A percentile compares a stretch with the other conserved stretches of the same genome.
These are phyloP conservation scores for Gyrodon lividus DNA, from an alignment of 768 basidiomycete species.

Conservation along the genomic window DNA sequence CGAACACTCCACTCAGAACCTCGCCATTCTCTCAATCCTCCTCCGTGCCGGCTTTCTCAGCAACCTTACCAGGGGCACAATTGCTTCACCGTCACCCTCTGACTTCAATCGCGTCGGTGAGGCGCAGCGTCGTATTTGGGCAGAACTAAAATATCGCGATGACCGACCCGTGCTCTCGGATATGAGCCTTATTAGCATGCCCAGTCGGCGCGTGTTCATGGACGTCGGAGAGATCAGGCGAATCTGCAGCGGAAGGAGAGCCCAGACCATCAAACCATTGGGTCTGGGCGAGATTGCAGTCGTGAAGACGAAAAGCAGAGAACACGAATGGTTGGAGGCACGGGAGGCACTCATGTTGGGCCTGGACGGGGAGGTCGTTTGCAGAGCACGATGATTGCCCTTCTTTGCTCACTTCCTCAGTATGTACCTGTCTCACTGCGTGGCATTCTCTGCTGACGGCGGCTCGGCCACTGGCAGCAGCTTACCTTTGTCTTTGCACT, in stretches of 20 bases:
- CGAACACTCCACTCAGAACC: constrained; percentile 83
- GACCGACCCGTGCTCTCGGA: constrained; percentile 78
- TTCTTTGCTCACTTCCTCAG: no score
- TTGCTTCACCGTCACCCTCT: constrained; percentile 58
- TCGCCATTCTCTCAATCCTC: constrained; percentile 90
- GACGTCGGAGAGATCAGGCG: constrained; percentile 66
- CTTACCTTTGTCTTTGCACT: no score
- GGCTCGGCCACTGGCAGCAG: no score
- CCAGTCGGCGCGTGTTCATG: constrained; percentile 80
- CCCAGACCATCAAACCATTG: constrained; percentile 77
- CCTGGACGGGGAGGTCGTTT: constrained; percentile 83
- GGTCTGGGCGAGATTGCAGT: constrained; percentile 93
- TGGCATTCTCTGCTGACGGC: no score
- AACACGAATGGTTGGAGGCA: constrained; percentile 88
- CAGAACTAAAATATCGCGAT: constrained; percentile 89
- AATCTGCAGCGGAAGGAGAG: constrained; percentile 80
- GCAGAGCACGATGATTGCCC: constrained; percentile 59
- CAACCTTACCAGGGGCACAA: constrained; percentile 77
- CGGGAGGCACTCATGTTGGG: constrained; percentile 83
- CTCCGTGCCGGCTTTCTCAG: constrained; percentile 88
- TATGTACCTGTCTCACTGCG: no score
- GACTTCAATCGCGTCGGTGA: constrained; percentile 60
- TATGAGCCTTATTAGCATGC: constrained; percentile 83
- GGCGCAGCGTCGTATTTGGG: constrained; percentile 84
- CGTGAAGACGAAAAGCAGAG: constrained; percentile 66